Evolutionary conservation across 2,329 filamentous ascomycete genomes (phyloP).

Genomic region (Rhynchosporium agropyri): DNA sequence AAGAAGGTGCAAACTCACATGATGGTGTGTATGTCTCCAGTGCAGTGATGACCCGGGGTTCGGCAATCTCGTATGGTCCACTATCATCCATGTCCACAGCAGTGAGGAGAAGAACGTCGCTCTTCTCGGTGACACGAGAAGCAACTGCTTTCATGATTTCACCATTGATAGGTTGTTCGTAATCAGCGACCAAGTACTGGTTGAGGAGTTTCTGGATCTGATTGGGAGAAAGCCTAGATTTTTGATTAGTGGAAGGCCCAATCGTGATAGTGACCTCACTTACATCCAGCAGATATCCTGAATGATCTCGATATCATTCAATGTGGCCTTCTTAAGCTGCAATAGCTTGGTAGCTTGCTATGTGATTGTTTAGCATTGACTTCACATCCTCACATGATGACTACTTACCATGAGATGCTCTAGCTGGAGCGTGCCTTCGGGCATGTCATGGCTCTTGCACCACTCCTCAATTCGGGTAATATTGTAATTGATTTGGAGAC

Average conservation of each 20-base stretch:
- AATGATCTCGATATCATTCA: conserved; percentile 99
- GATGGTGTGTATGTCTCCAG: conserved; percentile 98
- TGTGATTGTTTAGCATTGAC: conserved; percentile 39
- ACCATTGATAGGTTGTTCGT: conserved; percentile 98
- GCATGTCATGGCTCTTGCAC: conserved; percentile 99
- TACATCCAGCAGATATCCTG: conserved; percentile 99
- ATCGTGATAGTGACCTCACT: conserved; percentile 47
- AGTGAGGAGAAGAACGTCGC: conserved; percentile 88
- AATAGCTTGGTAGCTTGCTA: conserved; percentile 97
- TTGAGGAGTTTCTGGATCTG: conserved; percentile 99
- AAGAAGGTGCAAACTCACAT: conserved; percentile 63
- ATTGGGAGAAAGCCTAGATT: conserved; percentile 83
- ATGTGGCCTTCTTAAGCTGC: conserved; percentile 96
- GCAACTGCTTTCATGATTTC: conserved; percentile 99
- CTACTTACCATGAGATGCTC: conserved; percentile 89
- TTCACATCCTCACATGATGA: not conserved
- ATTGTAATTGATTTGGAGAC: conserved; percentile 99
- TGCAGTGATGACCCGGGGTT: conserved; percentile 92
- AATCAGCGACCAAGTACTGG: conserved; percentile 97
- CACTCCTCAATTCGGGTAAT: conserved; percentile 99
- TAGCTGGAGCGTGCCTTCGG: conserved; percentile 92
- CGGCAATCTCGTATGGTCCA: conserved; percentile 96
- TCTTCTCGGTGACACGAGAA: conserved; percentile 96
- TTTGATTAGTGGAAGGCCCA: conserved; percentile 20
- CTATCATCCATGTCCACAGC: conserved; percentile 99